These are phyloP conservation scores for Salix koriyanagi DNA, from an alignment of 345 rosid genomes.

Conservation along the genomic window DNA sequence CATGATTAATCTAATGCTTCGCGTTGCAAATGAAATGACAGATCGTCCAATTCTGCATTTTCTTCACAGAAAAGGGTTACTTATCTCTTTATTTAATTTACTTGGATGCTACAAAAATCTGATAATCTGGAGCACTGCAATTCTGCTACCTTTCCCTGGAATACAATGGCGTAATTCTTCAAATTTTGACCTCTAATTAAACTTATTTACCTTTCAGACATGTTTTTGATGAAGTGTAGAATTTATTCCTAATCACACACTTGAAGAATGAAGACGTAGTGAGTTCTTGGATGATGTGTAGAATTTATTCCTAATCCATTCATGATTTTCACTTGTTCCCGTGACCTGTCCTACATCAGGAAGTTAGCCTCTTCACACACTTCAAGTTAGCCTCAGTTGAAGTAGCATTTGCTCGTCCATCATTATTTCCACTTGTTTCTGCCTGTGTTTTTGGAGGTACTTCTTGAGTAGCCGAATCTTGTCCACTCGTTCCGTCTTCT, in stretches of 20 bases:
- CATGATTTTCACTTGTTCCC: background rate
- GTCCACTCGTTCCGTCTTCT: background rate
- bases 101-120: background rate
- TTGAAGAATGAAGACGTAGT: background rate
- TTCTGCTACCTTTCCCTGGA: background rate
- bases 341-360: conserved; percentile 7
- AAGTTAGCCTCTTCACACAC: background rate
- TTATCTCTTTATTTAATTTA: background rate
- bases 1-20: too few species aligned
- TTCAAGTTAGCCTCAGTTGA: background rate
- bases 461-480: background rate
- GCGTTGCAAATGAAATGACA: too few species aligned
- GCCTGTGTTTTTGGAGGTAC: background rate
- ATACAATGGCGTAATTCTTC: background rate
- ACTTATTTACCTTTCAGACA: background rate
- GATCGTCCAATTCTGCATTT: background rate
- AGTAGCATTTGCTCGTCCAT: background rate
- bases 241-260: background rate
- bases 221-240: background rate
- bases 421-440: background rate
- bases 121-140: background rate
- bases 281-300: background rate
- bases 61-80: too few species aligned
- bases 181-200: background rate
- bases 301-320: background rate